phyloP scores from a whole-genome alignment of 1,139 yeast species.

The Candida glucosophila region DNA sequence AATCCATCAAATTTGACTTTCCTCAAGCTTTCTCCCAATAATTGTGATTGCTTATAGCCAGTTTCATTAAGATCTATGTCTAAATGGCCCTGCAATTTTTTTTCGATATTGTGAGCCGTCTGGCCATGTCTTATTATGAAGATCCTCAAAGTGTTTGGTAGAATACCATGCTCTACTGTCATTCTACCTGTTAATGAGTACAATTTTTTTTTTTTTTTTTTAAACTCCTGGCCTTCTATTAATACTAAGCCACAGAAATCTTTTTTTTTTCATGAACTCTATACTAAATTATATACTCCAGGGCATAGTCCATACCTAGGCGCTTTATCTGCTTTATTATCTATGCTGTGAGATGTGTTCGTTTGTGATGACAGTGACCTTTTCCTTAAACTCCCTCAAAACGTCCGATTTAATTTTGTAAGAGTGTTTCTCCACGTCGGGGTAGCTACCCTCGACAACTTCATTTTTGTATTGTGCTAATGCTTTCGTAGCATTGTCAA shows the following conservation, averaged over 20 bases:
- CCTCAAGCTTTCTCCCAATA: slow-evolving; percentile 36
- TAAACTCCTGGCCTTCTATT: too few relatives aligned
- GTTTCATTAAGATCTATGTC: slow-evolving; percentile 51
- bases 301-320: too few relatives aligned
- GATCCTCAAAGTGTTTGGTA: slow-evolving; percentile 39
- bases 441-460: slow-evolving; percentile 48
- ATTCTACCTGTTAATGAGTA: too few relatives aligned
- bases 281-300: too few relatives aligned
- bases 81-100: slow-evolving; percentile 68
- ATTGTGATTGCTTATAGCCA: slow-evolving; percentile 50
- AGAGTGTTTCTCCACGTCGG: slow-evolving; percentile 54
- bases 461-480: slow-evolving; percentile 50
- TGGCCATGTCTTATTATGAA: slow-evolving; percentile 75
- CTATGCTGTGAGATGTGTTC: too few relatives aligned
- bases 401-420: slow-evolving; percentile 66
- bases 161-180: too few relatives aligned
- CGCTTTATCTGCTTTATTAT: too few relatives aligned
- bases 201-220: too few relatives aligned
- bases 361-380: too few relatives aligned
- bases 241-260: too few relatives aligned
- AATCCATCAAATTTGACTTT: slow-evolving; percentile 40
- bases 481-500: slow-evolving; percentile 42
- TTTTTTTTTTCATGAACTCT: too few relatives aligned
- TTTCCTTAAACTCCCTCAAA: slow-evolving; percentile 37
- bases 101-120: slow-evolving; percentile 58